Evolutionary conservation across 768 basidiomycete species (phyloP).

Genomic region (Kwoniella sp.): DNA sequence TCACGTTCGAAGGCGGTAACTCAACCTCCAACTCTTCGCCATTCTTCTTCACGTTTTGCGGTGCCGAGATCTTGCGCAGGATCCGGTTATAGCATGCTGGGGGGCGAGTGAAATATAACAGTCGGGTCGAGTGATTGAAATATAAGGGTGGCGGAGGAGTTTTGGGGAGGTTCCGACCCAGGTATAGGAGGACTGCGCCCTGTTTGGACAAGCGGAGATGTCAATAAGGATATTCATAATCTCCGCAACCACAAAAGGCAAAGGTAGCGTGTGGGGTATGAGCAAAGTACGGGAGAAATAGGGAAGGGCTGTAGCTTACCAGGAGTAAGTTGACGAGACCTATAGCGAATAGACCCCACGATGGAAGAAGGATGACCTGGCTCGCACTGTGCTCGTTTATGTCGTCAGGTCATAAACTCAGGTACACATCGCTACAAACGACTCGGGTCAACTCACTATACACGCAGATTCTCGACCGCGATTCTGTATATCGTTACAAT

Average conservation of each 20-base stretch:
- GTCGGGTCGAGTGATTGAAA: constrained; percentile 32
- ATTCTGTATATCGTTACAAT: constrained; percentile 29
- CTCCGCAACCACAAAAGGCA: too few species aligned
- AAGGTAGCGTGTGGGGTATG: too few species aligned
- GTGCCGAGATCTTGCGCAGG: not conserved
- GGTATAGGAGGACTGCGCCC: constrained; percentile 23
- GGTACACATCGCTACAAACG: not conserved
- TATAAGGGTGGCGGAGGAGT: constrained; percentile 34
- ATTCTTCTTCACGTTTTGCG: not conserved
- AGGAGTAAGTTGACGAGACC: constrained; percentile 32
- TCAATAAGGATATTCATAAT: too few species aligned
- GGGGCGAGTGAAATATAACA: constrained; percentile 26
- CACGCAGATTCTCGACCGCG: constrained; percentile 30
- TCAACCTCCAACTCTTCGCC: not conserved
- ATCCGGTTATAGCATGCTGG: constrained; percentile 33
- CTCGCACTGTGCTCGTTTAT: constrained; percentile 17
- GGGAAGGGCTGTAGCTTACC: too few species aligned
- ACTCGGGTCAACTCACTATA: constrained; percentile 45
- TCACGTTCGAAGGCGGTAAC: constrained; percentile 24
- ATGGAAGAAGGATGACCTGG: constrained; percentile 25
- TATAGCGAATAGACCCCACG: constrained; percentile 30
- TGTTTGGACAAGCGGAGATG: constrained; percentile 7
- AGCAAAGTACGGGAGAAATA: too few species aligned
- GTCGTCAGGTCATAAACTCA: too few species aligned
- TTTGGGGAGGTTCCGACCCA: constrained; percentile 34